Percentiles rank a stretch among this genome's conserved stretches.
phyloP scores from a whole-genome alignment of 1,284 basidiomycete genomes.

The Fomitiporia mediterranea region DNA sequence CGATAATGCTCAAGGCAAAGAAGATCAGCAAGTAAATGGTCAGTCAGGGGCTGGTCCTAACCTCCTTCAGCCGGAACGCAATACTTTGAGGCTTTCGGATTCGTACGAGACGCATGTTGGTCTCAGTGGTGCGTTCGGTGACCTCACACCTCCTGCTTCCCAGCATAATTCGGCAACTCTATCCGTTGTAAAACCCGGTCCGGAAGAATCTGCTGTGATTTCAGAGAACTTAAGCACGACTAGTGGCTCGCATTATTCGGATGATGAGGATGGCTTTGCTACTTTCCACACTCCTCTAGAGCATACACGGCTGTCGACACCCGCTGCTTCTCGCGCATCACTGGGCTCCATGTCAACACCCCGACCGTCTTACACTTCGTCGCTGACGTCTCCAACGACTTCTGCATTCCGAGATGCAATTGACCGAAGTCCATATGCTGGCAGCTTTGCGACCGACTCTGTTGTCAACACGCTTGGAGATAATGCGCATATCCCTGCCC shows the following conservation, averaged over 20 bases:
- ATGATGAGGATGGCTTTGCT: conserved; percentile 25
- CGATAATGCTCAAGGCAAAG: not conserved
- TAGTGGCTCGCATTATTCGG: conserved; percentile 30
- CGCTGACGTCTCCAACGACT: conserved; percentile 53
- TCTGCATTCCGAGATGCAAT: conserved; percentile 66
- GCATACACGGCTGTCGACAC: conserved; percentile 20
- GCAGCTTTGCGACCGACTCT: conserved; percentile 14
- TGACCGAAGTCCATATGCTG: conserved; percentile 29
- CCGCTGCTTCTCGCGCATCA: conserved; percentile 32
- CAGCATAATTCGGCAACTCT: conserved; percentile 13
- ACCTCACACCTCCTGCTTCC: conserved; percentile 9
- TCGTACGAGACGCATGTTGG: conserved; percentile 15
- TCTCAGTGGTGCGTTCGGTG: conserved; percentile 4
- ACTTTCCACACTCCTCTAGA: conserved; percentile 25
- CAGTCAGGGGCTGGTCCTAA: not conserved
- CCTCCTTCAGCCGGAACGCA: not conserved
- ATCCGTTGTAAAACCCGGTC: conserved; percentile 8
- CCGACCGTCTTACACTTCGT: conserved; percentile 53
- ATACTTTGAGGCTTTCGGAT: conserved; percentile 9
- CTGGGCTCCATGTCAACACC: conserved; percentile 28
- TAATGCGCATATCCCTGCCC: conserved; percentile 47
- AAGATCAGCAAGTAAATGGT: not conserved
- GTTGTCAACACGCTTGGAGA: conserved; percentile 14
- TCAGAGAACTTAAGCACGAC: conserved; percentile 22
- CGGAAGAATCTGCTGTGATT: not conserved